phyloP scores from a whole-genome alignment of 202 grass and related monocot genomes.

The Musa balbisiana region DNA sequence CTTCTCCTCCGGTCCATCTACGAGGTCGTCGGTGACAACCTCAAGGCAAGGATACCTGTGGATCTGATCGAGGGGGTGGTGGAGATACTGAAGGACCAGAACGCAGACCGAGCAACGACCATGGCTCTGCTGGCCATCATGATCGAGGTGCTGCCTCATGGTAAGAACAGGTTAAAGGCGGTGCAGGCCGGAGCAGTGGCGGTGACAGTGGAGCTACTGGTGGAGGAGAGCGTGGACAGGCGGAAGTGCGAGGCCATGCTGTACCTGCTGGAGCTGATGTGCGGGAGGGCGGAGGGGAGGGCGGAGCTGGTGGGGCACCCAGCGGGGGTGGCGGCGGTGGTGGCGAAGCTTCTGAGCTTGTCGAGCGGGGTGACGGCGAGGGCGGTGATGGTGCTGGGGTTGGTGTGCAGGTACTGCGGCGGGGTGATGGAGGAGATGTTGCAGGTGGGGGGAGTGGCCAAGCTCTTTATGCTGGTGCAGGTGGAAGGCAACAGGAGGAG shows the following conservation, averaged over 20 bases:
- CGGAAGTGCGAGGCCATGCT: constrained; percentile 17
- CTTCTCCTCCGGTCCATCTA: constrained; percentile 13
- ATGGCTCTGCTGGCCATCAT: constrained; percentile 2
- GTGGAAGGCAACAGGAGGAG: background rate
- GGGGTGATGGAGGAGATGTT: constrained; percentile 17
- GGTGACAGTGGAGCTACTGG: constrained; percentile 12
- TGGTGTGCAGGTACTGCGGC: constrained; percentile 7
- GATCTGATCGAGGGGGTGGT: constrained; percentile 10
- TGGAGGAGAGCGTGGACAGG: constrained; percentile 3
- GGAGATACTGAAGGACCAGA: constrained; percentile 25
- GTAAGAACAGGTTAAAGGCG: background rate
- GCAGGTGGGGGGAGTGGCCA: constrained; percentile 9
- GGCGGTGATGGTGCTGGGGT: constrained; percentile 8
- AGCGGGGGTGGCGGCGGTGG: constrained; percentile 14
- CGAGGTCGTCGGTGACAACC: background rate
- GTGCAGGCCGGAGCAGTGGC: background rate
- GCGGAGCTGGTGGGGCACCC: constrained; percentile 15
- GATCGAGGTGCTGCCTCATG: background rate
- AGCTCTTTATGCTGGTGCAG: constrained; percentile 4
- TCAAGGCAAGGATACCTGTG: background rate
- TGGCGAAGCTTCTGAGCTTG: constrained; percentile 3
- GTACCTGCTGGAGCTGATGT: background rate
- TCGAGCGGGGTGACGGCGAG: background rate
- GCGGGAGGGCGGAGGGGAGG: constrained; percentile 8
- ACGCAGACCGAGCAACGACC: background rate